Percentiles rank a stretch among this genome's conserved stretches.
phyloP scores from a whole-genome alignment of 192 early-diverging fungal species.

The Dissophora ornata region DNA sequence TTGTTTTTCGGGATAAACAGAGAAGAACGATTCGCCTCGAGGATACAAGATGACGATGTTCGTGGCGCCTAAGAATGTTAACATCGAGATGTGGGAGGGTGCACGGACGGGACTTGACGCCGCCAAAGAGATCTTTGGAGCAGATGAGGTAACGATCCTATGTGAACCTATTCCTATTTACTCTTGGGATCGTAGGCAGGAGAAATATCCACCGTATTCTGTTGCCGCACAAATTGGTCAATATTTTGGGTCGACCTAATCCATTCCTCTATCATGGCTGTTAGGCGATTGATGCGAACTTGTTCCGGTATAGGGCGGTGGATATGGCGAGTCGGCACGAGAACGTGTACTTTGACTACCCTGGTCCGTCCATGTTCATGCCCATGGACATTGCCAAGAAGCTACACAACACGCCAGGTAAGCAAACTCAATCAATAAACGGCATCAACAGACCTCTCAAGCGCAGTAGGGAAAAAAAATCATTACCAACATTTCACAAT shows the following conservation, averaged over 20 bases:
- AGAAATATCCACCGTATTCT: too few relatives aligned
- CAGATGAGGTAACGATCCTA: conserved; percentile 71
- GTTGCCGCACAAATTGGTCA: too few relatives aligned
- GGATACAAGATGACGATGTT: conserved; percentile 90
- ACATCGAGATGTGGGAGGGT: conserved; percentile 93
- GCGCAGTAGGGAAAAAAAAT: too few relatives aligned
- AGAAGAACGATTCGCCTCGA: conserved; percentile 62
- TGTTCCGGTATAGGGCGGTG: conserved; percentile 50
- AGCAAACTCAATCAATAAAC: too few relatives aligned
- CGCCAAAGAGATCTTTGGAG: conserved; percentile 81
- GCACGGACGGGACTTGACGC: conserved; percentile 85
- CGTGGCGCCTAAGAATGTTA: conserved; percentile 79
- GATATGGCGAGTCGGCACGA: conserved; percentile 40
- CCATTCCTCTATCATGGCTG: too few relatives aligned
- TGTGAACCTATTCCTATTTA: background rate
- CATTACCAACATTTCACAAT: too few relatives aligned
- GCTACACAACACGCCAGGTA: conserved; percentile 48
- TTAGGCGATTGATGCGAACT: conserved; percentile 43
- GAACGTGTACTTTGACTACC: conserved; percentile 44
- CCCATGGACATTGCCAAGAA: conserved; percentile 54
- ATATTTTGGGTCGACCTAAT: too few relatives aligned
- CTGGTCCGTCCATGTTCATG: conserved; percentile 43
- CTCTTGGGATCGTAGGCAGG: too few relatives aligned
- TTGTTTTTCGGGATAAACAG: conserved; percentile 26
- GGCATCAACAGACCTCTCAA: too few relatives aligned